These are phyloP conservation scores for Aristolochia californica DNA, from an alignment of 164 flowering plant genomes.

Conservation along the genomic window DNA sequence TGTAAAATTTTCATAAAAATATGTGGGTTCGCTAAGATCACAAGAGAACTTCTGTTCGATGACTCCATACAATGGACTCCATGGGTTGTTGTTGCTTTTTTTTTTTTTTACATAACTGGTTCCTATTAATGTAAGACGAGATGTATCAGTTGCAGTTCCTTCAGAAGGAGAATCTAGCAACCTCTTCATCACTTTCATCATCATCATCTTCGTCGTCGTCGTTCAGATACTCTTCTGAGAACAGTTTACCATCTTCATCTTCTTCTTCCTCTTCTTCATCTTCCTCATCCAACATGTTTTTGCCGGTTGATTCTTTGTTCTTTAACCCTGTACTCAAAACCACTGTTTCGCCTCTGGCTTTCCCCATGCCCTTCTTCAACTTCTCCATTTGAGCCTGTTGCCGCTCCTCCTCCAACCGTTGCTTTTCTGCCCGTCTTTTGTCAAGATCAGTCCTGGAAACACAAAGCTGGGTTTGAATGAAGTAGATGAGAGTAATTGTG, in stretches of 20 bases:
- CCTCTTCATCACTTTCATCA: conserved; percentile 26
- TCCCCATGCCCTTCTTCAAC: conserved; percentile 79
- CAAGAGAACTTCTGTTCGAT: too few relatives aligned
- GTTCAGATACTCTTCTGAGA: conserved; percentile 34
- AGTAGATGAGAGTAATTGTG: neutral
- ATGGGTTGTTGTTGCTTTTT: too few relatives aligned
- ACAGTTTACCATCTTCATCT: conserved; percentile 24
- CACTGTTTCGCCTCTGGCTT: conserved; percentile 58
- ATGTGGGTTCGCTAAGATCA: too few relatives aligned
- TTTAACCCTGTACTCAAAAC: conserved; percentile 81
- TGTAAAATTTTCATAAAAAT: too few relatives aligned
- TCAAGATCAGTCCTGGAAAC: conserved; percentile 74
- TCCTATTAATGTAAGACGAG: too few relatives aligned
- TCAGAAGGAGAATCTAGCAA: conserved; percentile 33
- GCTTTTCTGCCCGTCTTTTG: conserved; percentile 78
- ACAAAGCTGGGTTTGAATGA: too few relatives aligned
- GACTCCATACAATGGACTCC: too few relatives aligned
- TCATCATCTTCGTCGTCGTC: conserved; percentile 58
- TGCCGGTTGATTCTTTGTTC: conserved; percentile 21
- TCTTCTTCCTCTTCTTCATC: conserved; percentile 43
- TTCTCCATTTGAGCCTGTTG: conserved; percentile 66
- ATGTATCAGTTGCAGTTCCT: neutral
- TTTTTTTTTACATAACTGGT: too few relatives aligned
- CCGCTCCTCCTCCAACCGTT: conserved; percentile 68
- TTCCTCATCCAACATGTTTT: conserved; percentile 12